Evolutionary conservation across 306 rosid species (phyloP), one percentile per base, ranked within the genome.

Genomic region (Chamaecrista fasciculata): DNA sequence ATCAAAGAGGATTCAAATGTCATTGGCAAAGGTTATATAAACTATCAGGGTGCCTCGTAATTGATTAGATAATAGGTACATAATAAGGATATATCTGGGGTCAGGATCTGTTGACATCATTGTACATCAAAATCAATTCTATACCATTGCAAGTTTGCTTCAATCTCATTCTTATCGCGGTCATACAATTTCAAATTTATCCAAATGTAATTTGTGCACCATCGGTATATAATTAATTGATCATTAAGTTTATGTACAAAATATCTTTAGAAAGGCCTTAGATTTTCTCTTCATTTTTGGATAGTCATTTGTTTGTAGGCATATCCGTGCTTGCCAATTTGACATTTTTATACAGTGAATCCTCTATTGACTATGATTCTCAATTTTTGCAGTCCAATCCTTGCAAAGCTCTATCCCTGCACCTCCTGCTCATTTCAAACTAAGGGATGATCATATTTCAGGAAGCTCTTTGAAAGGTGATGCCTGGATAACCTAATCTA

Each of bases 381-480:
- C 55, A 20, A 49, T 71, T 63, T 73, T 71, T 62, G 78, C 97
- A 89, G 99, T 81, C 72, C 88, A 85, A 84, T 87, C 91, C 58
- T 60, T 91, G 76, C 84, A 83, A 82, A 95, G 93, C 86, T 87
- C 99, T 69, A 91, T 95, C 72, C 99, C 99, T 16, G 90, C 96
- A 50, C 96, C 96, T 74, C 99, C 97, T 0, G 81, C 87, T 73
- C 90, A 91, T 84, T 95, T 95, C 76, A 91, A 65, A 77, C 82
- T 84, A 66, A 89, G 95, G 80, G 99, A 95, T 70, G 97, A 91
- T 76, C 92, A 89, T 73, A 64, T 91, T 78, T 89, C 99, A 2
- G 99, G 95, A 85, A 95, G 97, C 82, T 89, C 99, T 7, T 80
- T 95, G 71, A 95, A 89, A 91, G 99, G 99, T 91, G 65, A 77